A percentile compares a stretch with the other conserved stretches of the same genome.
phyloP scores from a whole-genome alignment of 768 basidiomycete genomes.

The Hortiboletus flavorubellus region DNA sequence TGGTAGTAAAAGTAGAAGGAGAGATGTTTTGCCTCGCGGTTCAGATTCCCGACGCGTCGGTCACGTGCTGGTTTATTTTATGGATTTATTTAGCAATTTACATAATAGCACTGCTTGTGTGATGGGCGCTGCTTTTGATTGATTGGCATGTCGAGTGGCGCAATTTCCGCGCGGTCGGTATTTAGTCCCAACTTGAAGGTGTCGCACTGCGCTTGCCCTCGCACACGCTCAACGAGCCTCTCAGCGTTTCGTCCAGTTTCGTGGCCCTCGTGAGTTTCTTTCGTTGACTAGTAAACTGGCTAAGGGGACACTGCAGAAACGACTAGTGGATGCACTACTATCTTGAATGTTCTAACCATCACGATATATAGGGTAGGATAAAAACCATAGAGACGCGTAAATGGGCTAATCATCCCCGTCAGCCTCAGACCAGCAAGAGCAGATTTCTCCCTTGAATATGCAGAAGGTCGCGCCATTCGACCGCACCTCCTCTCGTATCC shows the following conservation, averaged over 20 bases:
- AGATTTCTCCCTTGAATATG: slow-evolving; percentile 30
- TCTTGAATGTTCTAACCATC: slow-evolving; percentile 2
- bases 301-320: slow-evolving; percentile 12
- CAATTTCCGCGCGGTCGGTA: slow-evolving; percentile 33
- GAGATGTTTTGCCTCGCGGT: slow-evolving; percentile 22
- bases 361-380: slow-evolving; percentile 16
- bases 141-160: slow-evolving; percentile 21
- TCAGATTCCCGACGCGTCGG: slow-evolving; percentile 29
- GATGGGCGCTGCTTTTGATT: slow-evolving; percentile 18
- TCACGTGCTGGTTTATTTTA: slow-evolving; percentile 34
- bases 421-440: slow-evolving; percentile 30
- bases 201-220: slow-evolving; percentile 2
- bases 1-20: slow-evolving; percentile 4
- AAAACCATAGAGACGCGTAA: not conserved
- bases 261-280: slow-evolving; percentile 2
- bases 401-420: not conserved
- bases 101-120: slow-evolving; percentile 8
- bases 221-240: not conserved
- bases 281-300: slow-evolving; percentile 1
- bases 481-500: slow-evolving; percentile 48
- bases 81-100: slow-evolving; percentile 16
- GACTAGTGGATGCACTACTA: slow-evolving; percentile 18
- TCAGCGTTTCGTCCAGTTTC: not conserved
- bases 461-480: slow-evolving; percentile 59
- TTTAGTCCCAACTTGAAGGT: slow-evolving; percentile 14